phyloP scores from a whole-genome alignment of 208 protist genomes.

The Leishmania mexicana region DNA sequence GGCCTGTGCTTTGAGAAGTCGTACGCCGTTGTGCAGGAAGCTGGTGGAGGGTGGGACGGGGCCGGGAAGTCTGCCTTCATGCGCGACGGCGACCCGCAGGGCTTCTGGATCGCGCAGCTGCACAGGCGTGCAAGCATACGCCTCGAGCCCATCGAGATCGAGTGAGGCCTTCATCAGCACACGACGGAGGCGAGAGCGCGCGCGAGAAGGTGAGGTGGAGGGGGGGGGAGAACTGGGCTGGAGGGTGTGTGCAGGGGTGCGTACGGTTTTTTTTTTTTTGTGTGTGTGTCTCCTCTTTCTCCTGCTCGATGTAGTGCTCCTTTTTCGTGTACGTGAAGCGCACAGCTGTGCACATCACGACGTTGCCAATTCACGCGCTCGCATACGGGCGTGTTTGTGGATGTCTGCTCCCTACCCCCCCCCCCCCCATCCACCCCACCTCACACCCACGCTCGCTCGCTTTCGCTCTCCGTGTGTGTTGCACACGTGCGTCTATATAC shows the following conservation, averaged over 20 bases:
- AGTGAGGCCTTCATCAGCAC: neutral
- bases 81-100: slow-evolving; percentile 30
- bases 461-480: neutral
- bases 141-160: slow-evolving; percentile 33
- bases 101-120: slow-evolving; percentile 41
- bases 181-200: neutral
- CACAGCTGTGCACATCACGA: neutral
- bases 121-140: slow-evolving; percentile 31
- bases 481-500: neutral
- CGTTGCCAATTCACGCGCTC: neutral
- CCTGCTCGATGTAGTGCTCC: neutral
- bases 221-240: neutral
- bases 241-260: neutral
- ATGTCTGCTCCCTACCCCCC: neutral
- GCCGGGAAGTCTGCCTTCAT: slow-evolving; percentile 33
- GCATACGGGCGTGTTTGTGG: neutral
- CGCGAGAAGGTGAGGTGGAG: neutral
- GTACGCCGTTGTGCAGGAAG: slow-evolving; percentile 26
- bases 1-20: slow-evolving; percentile 25
- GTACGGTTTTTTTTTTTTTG: neutral
- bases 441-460: neutral
- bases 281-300: neutral
- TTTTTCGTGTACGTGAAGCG: neutral
- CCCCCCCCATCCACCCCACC: neutral
- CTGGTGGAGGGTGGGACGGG: slow-evolving; percentile 21